Evolutionary conservation across 2,329 filamentous ascomycete species (phyloP).

Genomic region (Paraphaeosphaeria minitans): DNA sequence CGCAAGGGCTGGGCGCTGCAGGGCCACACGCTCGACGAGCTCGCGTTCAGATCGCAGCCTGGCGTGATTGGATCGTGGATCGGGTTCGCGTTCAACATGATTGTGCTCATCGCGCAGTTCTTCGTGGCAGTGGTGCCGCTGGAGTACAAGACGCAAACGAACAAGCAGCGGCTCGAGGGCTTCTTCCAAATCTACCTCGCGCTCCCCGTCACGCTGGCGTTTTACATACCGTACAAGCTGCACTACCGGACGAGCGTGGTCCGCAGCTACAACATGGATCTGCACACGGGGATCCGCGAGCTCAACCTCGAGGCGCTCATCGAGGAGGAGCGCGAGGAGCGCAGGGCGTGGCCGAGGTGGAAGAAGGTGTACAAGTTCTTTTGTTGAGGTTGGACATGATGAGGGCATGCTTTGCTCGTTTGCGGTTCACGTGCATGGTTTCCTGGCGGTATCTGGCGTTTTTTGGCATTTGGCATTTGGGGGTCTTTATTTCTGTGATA

Average conservation of each 20-base stretch:
- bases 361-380: conserved; percentile 57
- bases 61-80: conserved; percentile 81
- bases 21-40: conserved; percentile 70
- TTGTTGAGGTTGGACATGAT: conserved; percentile 48
- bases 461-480: too few relatives aligned
- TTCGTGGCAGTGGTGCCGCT: conserved; percentile 85
- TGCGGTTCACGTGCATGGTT: too few relatives aligned
- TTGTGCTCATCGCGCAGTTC: conserved; percentile 83
- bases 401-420: too few relatives aligned
- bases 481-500: conserved; percentile 28
- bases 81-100: conserved; percentile 74
- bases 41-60: conserved; percentile 81
- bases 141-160: conserved; percentile 55
- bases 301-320: conserved; percentile 80
- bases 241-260: conserved; percentile 73
- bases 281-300: conserved; percentile 83
- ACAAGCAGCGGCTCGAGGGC: conserved; percentile 58
- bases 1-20: conserved; percentile 65
- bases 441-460: conserved; percentile 20
- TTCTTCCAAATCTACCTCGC: conserved; percentile 79
- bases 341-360: conserved; percentile 57
- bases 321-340: conserved; percentile 79
- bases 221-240: conserved; percentile 78
- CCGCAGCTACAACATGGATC: conserved; percentile 75
- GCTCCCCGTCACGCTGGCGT: conserved; percentile 68